Evolutionary conservation across 495 filamentous ascomycete genomes (phyloP), one percentile per base, ranked within the genome.

Genomic region (Podospora didyma): DNA sequence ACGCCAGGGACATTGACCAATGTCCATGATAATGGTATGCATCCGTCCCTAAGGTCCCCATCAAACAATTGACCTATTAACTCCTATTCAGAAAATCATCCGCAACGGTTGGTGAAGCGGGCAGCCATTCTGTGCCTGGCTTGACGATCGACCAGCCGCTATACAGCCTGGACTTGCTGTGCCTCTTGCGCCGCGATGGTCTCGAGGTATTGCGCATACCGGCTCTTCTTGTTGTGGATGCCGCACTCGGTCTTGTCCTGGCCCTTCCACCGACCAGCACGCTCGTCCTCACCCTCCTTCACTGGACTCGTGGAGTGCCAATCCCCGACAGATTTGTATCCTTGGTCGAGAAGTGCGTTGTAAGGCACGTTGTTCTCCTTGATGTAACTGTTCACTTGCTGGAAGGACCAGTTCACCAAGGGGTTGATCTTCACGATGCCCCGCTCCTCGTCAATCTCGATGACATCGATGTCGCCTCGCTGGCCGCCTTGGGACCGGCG

Each of bases 381-480:
- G 78, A 96, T 78, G 72, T 98, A 98, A 34, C 81, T 79, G 72
- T 90, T 84, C 46, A 98, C 94, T 69, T 97, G 88, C 53, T 84
- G 73, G 73, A 97, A 97, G 41, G 84, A 79, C 94, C 94, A 98
- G 79, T 95, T 95, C 62, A 91, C 92, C 44, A 98, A 79, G n/a
- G 94, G 95, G 76, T 98, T 98, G 80, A 98, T 85, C 78, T 98
- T 98, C 82, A 97, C 83, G 49, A 97, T 78, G 42, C 92, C 92
- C 9, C 73, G 70, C 47, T 88, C 86, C 53, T 96, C 92, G 67
- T 96, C 92, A 12, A 97, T 79, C 69, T 97, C 94, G 60, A 98
- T 82, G 69, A 98, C 86, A 61, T 88, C 85, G 46, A 98, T 82
- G 62, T 87, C 84, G 47, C 92, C 92, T 44, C 94, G 86, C 79